phyloP scores from a whole-genome alignment of 805 yeast species.

The Komagataella pseudopastoris region DNA sequence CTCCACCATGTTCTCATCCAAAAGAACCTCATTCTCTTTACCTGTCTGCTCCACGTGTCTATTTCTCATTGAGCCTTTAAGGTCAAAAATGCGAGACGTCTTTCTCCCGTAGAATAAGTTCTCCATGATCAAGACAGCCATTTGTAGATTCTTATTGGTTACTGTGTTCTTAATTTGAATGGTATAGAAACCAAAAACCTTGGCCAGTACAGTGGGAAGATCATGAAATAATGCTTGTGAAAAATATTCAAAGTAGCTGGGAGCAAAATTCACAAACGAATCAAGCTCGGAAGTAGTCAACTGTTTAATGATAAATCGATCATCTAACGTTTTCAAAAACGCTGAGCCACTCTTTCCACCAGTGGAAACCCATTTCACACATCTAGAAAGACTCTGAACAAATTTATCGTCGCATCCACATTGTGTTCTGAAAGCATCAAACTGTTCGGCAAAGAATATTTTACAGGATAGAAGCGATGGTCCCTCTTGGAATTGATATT shows the following conservation, averaged over 20 bases:
- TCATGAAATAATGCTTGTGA: slow-evolving; percentile 92
- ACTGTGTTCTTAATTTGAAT: slow-evolving; percentile 73
- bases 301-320: slow-evolving; percentile 81
- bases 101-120: slow-evolving; percentile 78
- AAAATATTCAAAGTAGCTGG: slow-evolving; percentile 91
- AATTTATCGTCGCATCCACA: slow-evolving; percentile 69
- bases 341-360: slow-evolving; percentile 98
- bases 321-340: slow-evolving; percentile 84
- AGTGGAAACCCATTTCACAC: slow-evolving; percentile 88
- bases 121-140: slow-evolving; percentile 94
- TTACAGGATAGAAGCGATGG: slow-evolving; percentile 78
- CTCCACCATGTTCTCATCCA: slow-evolving; percentile 98
- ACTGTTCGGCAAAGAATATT: slow-evolving; percentile 90
- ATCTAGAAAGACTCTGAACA: slow-evolving; percentile 81
- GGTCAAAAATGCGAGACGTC: slow-evolving; percentile 79
- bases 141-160: slow-evolving; percentile 63
- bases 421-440: slow-evolving; percentile 80
- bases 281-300: slow-evolving; percentile 80
- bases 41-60: slow-evolving; percentile 96
- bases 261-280: slow-evolving; percentile 90
- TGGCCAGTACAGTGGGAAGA: slow-evolving; percentile 86
- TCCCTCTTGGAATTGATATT: slow-evolving; percentile 86
- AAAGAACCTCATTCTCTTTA: slow-evolving; percentile 79
- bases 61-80: slow-evolving; percentile 96
- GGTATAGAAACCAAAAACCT: slow-evolving; percentile 91